A percentile compares a stretch with the other conserved stretches of the same genome.
These are phyloP conservation scores for Spergularia marina DNA, from an alignment of 148 eudicot genomes.

Conservation along the genomic window DNA sequence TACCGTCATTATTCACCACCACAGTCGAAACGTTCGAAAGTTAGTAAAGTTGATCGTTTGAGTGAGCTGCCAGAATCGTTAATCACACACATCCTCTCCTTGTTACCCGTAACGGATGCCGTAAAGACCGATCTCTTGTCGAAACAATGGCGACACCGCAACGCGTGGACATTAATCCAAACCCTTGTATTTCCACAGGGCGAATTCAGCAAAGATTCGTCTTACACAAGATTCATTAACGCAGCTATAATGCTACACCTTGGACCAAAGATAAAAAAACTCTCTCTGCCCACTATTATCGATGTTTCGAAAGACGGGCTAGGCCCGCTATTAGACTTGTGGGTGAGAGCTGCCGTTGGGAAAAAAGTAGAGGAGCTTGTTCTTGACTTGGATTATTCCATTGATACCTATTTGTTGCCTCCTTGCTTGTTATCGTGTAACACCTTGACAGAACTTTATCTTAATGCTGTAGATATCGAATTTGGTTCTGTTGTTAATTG, in stretches of 20 bases:
- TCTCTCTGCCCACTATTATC: neutral
- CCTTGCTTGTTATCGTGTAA: conserved; percentile 3
- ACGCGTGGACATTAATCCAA: conserved; percentile 9
- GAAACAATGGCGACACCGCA: conserved; percentile 7
- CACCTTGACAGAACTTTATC: conserved; percentile 10
- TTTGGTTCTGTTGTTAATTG: conserved; percentile 4
- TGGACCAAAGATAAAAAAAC: neutral
- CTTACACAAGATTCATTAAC: neutral
- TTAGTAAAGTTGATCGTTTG: neutral
- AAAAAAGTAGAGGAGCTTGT: conserved; percentile 15
- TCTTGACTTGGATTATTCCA: neutral
- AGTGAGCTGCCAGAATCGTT: conserved; percentile 16
- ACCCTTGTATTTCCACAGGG: neutral
- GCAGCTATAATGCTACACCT: conserved; percentile 13
- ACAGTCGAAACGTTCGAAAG: neutral
- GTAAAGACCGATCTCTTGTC: conserved; percentile 16
- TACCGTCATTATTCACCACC: neutral
- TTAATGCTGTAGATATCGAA: neutral
- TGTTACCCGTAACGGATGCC: neutral
- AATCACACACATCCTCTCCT: conserved; percentile 12
- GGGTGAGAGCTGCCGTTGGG: conserved; percentile 15
- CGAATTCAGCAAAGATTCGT: too few species aligned
- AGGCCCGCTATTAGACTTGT: neutral
- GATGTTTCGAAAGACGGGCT: neutral
- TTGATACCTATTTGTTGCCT: neutral